Percentiles rank a stretch among this genome's conserved stretches.
These are phyloP conservation scores for Carex sylvatica DNA, from an alignment of 202 grass and related monocot genomes.

Conservation along the genomic window DNA sequence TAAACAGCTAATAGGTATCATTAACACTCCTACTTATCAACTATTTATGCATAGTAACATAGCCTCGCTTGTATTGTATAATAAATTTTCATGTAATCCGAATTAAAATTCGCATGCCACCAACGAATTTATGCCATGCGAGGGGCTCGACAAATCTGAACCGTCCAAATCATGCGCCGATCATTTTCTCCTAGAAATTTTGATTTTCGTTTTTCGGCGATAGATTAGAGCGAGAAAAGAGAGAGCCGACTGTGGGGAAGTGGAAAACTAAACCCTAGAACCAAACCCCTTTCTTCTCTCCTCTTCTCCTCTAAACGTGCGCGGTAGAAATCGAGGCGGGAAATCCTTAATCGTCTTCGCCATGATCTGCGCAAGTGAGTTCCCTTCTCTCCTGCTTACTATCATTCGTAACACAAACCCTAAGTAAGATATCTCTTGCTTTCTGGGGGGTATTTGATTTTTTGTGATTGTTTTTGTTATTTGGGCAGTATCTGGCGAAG, in stretches of 20 bases:
- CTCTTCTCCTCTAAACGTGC: constrained; percentile 8
- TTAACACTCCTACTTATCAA: too few relatives aligned
- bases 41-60: too few relatives aligned
- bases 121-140: background rate
- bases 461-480: background rate
- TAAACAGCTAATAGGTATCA: too few relatives aligned
- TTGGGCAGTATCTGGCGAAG: constrained; percentile 82
- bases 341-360: background rate
- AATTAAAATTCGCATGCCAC: background rate
- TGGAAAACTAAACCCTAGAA: constrained; percentile 64
- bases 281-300: constrained; percentile 26
- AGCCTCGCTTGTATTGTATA: too few relatives aligned
- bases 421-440: constrained; percentile 28
- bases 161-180: background rate
- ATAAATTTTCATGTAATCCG: background rate
- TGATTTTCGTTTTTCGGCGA: background rate
- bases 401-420: constrained; percentile 32
- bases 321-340: background rate
- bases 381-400: background rate
- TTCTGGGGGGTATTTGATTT: constrained; percentile 8
- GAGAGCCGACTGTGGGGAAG: background rate
- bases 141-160: background rate
- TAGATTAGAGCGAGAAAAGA: background rate
- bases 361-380: constrained; percentile 95
- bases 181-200: background rate